Percentiles rank a stretch among this genome's conserved stretches.
Conservation (phyloP, 2,329 filamentous ascomycete genomes). For the Cordyceps militaris region DNA sequence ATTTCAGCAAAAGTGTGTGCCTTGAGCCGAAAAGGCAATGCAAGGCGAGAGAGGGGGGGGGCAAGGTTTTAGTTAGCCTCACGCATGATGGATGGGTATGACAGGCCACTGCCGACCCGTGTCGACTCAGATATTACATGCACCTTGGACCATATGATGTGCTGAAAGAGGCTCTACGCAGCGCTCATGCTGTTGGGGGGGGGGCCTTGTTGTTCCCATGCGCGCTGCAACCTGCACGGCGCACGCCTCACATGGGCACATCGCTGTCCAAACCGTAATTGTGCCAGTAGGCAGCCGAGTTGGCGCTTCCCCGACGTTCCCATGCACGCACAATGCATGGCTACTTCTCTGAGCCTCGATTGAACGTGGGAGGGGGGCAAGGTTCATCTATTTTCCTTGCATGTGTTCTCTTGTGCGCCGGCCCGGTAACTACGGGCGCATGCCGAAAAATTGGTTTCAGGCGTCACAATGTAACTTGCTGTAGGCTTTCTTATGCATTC, state of each 20-base stretch:
- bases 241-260: conserved; percentile 4
- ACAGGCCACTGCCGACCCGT: not conserved
- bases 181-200: conserved; percentile 1
- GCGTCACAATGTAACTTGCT: not conserved
- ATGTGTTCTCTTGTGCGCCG: not conserved
- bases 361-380: not conserved
- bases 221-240: not conserved
- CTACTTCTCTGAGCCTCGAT: not conserved
- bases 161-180: not conserved
- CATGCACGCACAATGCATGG: not conserved
- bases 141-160: not conserved
- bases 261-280: no score
- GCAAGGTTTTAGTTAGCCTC: not conserved
- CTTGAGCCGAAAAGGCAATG: not conserved
- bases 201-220: not conserved
- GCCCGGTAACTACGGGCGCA: not conserved
- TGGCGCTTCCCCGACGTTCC: no score
- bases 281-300: no score
- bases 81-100: not conserved
- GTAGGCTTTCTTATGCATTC: no score
- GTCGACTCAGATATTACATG: conserved; percentile 3
- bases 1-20: not conserved
- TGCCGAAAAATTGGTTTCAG: not conserved
- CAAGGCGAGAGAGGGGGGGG: not conserved
- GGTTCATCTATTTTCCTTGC: not conserved